Base-by-base conservation (phyloP, 2,329 filamentous ascomycete species). In the Cercospora nicotianae region DNA sequence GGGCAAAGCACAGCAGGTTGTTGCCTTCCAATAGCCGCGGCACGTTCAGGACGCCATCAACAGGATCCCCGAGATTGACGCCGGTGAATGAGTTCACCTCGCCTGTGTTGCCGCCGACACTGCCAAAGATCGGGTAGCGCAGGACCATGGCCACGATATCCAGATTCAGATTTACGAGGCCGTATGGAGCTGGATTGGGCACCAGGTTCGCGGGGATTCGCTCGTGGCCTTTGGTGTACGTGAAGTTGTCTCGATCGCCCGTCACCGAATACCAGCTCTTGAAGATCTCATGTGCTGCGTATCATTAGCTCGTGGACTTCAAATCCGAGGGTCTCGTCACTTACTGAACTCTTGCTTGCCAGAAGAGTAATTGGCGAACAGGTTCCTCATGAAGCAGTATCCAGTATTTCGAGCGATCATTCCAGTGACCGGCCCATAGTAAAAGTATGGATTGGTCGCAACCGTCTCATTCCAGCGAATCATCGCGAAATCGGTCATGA, bases 41-140 rank as follows among this genome's bases (percentile, higher is more conserved):
- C 5, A 75, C 69, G 67, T 83, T 84, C 63, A 81, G 78, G 0
- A 85, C 72, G n/a, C 81, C 81, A 10, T 74, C 75, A 10, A 77
- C 81, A 12, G 82, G 68, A 62, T 80, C 71, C 2, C 62, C 67
- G 7, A 79, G 66, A 48, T 75, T 63, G 45, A 74, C 68, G 18
- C 72, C 72, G 2, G 69, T 60, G 67, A 74, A 75, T 6, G 72
- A 70, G 63, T 75, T 74, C 18, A 75, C 74, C 16, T 63, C 61
- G 18, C 72, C 72, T 2, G 65, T 67, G 36, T 75, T 75, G 23
- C 74, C 72, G 26, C 74, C 73, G 23, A 75, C 57, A 12, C 64
- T 67, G 58, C 48, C 72, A 20, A 69, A 67, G 12, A 65, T 45
- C 26, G 72, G 72, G 45, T 73, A 71, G 5, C 66, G 67, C 18